Conservation (phyloP, 148 eudicot species). For the Gaultheria prostrata region DNA sequence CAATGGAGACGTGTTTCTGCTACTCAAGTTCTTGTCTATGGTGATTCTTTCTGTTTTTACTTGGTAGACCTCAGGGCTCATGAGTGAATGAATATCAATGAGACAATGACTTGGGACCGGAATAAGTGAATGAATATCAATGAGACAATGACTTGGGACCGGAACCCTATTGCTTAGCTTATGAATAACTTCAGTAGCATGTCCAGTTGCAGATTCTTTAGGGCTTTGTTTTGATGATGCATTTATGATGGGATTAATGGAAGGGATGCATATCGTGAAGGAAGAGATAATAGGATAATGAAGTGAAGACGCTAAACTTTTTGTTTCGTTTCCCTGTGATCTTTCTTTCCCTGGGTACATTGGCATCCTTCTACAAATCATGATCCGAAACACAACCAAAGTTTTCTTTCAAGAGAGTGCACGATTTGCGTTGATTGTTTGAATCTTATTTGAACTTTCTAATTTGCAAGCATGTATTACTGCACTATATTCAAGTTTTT, state of each 20-base stretch:
- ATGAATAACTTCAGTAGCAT: background rate
- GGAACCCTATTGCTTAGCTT: background rate
- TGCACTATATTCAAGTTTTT: background rate
- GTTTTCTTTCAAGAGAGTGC: background rate
- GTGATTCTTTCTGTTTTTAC: background rate
- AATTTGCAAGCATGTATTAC: background rate
- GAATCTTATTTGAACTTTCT: too few species aligned
- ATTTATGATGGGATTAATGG: too few species aligned
- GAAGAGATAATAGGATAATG: too few species aligned
- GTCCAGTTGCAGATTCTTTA: background rate
- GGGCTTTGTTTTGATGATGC: background rate
- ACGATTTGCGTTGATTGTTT: background rate
- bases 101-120: background rate
- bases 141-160: background rate
- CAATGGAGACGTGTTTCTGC: background rate
- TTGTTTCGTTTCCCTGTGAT: too few species aligned
- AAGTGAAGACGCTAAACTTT: too few species aligned
- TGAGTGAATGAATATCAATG: background rate
- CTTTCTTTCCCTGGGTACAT: background rate
- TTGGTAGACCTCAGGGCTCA: background rate
- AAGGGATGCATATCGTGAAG: too few species aligned
- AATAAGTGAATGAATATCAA: background rate
- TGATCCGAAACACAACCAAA: background rate
- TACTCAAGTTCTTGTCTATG: background rate
- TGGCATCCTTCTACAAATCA: background rate